Base-by-base conservation (phyloP, 768 basidiomycete species). In the Lactarius pseudohatsudake region DNA sequence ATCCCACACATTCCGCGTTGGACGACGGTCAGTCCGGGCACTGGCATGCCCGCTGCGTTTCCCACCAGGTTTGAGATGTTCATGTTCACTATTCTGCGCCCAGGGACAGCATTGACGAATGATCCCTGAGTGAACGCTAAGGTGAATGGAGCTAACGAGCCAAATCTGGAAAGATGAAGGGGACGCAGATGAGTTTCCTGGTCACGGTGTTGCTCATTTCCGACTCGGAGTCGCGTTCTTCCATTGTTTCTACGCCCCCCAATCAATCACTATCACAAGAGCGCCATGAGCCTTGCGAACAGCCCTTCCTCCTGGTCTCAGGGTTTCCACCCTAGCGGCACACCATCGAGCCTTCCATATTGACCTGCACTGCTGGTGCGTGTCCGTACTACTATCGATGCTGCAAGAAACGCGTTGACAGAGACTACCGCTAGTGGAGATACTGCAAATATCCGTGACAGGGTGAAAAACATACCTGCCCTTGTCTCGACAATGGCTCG, bases 361-460 rank as follows among this genome's bases (percentile, higher is more conserved):
- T 26, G 26, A 26, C 26, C 26, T 26, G 26, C 26, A 26, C 26
- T 26, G 84, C 77, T 3, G 94, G 93, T 90, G 16, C 95, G 84
- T 40, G 38, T 10, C 3, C 95, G 88, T 22, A 98, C 34, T 10
- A n/a, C n/a, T n/a, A n/a, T n/a, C n/a, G n/a, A n/a, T n/a, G n/a
- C n/a, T n/a, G n/a, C n/a, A n/a, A n/a, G n/a, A n/a, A n/a, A n/a
- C n/a, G n/a, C 82, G 72, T 97, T 96, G 38, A 40, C 5, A 40
- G 15, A 40, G 0, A 67, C 41, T 26, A 92, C 5, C 94, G 2
- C 96, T 0, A 90, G 88, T 2, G 91, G 87, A 72, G 88, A 93
- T 3, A 88, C 81, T 0, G 87, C 82, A 45, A 95, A 78, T 54
- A 86, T 76, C 34, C 86, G 83, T 0, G 94, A 92, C 0, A 92